These are phyloP conservation scores for Porcisia deanei DNA, from an alignment of 208 protist species.

Conservation along the genomic window DNA sequence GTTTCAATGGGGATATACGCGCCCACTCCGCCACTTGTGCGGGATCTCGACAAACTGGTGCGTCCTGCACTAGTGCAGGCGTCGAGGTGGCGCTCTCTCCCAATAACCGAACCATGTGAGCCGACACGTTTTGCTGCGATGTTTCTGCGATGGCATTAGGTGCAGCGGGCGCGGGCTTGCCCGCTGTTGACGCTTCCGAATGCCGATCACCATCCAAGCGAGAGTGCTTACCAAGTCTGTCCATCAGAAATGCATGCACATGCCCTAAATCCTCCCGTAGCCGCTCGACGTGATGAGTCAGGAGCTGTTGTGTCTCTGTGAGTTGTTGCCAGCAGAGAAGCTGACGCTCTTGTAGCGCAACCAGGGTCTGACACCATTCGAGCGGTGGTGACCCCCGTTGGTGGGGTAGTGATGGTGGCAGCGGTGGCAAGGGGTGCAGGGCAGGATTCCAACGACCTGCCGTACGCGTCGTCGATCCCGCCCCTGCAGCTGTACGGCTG, in stretches of 20 bases:
- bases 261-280: conserved; percentile 13
- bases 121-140: not conserved
- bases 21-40: no score
- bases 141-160: not conserved
- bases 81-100: conserved; percentile 21
- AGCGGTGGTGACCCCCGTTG: not conserved
- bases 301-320: conserved; percentile 10
- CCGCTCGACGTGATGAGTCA: conserved; percentile 11
- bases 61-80: not conserved
- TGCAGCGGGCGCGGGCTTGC: not conserved
- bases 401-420: no score
- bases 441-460: not conserved
- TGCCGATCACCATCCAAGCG: not conserved
- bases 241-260: conserved; percentile 1
- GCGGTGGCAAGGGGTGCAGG: not conserved
- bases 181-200: not conserved
- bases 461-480: not conserved
- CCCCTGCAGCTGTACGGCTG: not conserved
- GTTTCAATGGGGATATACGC: not conserved
- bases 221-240: not conserved
- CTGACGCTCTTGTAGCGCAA: conserved; percentile 25
- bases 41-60: not conserved
- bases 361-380: conserved; percentile 6
- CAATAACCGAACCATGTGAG: conserved; percentile 12
- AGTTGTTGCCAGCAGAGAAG: conserved; percentile 29